phyloP scores from a whole-genome alignment of 768 basidiomycete genomes.

The Clavulina sp. region DNA sequence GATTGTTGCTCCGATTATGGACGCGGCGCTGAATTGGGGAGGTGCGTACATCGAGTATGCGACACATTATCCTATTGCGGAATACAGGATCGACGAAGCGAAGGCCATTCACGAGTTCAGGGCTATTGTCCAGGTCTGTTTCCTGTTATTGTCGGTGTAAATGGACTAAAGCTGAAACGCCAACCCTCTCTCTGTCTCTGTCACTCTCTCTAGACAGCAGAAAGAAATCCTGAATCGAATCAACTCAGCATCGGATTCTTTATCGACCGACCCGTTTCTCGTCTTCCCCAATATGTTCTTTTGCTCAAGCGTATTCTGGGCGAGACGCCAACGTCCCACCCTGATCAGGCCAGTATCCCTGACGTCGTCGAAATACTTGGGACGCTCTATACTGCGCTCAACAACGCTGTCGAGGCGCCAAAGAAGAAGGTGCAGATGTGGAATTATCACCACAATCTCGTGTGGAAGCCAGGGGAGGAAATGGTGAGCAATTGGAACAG shows the following conservation, averaged over 20 bases:
- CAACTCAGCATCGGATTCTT: slow-evolving; percentile 85
- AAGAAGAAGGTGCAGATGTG: slow-evolving; percentile 82
- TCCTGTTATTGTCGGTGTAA: slow-evolving; percentile 17
- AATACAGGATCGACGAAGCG: slow-evolving; percentile 75
- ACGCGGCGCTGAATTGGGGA: slow-evolving; percentile 83
- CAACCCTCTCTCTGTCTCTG: slow-evolving; percentile 16
- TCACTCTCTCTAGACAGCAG: neutral
- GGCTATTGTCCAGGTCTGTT: slow-evolving; percentile 56
- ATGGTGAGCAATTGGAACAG: slow-evolving; percentile 26
- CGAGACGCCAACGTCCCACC: slow-evolving; percentile 51
- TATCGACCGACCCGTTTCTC: slow-evolving; percentile 79
- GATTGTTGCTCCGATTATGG: slow-evolving; percentile 69
- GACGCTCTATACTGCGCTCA: slow-evolving; percentile 67
- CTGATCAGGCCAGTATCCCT: slow-evolving; percentile 72
- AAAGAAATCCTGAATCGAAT: slow-evolving; percentile 55
- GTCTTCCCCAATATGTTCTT: slow-evolving; percentile 74
- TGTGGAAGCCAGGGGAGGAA: slow-evolving; percentile 61
- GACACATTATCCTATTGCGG: slow-evolving; percentile 83
- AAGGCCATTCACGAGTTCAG: slow-evolving; percentile 71
- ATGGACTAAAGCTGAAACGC: too few species aligned
- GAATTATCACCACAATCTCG: slow-evolving; percentile 62
- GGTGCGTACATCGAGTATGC: slow-evolving; percentile 88
- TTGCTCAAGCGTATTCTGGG: slow-evolving; percentile 67
- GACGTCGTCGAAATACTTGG: slow-evolving; percentile 79
- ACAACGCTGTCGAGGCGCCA: slow-evolving; percentile 70